These are phyloP conservation scores for Xerocomus potaroensis DNA, from an alignment of 768 basidiomycete genomes.

Conservation along the genomic window DNA sequence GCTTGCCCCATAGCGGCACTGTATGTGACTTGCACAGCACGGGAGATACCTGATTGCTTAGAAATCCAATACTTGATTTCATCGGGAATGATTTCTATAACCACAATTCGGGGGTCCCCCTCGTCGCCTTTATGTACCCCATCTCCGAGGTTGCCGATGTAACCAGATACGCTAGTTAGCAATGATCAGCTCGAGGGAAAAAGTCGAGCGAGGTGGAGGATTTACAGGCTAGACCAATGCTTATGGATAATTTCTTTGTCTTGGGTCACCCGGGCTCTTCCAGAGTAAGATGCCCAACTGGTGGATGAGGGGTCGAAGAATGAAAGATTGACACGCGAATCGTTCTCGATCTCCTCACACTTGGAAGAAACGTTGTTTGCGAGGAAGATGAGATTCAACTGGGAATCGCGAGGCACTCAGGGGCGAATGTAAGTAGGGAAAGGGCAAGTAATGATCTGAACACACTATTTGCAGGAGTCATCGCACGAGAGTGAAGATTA, in stretches of 20 bases:
- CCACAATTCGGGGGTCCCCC: slow-evolving; percentile 71
- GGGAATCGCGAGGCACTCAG: slow-evolving; percentile 42
- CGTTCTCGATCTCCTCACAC: slow-evolving; percentile 71
- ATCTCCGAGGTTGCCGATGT: slow-evolving; percentile 86
- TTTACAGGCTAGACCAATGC: slow-evolving; percentile 56
- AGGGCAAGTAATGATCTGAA: neutral
- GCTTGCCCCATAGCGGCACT: slow-evolving; percentile 58
- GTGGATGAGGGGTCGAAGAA: slow-evolving; percentile 69
- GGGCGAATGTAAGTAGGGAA: neutral
- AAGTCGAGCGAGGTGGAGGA: neutral
- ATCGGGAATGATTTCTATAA: slow-evolving; percentile 75
- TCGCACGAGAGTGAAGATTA: slow-evolving; percentile 73
- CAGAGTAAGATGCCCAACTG: slow-evolving; percentile 77
- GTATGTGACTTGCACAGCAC: slow-evolving; percentile 56
- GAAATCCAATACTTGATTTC: slow-evolving; percentile 82
- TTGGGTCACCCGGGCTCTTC: slow-evolving; percentile 60
- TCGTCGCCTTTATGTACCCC: slow-evolving; percentile 79
- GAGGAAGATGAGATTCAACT: slow-evolving; percentile 61
- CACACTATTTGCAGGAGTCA: slow-evolving; percentile 70
- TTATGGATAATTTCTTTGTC: slow-evolving; percentile 62
- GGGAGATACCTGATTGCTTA: slow-evolving; percentile 53
- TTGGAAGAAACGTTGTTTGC: slow-evolving; percentile 73
- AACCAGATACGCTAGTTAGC: slow-evolving; percentile 52
- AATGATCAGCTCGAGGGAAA: neutral
- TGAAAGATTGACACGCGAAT: slow-evolving; percentile 74